A percentile compares a stretch with the other conserved stretches of the same genome.
phyloP scores from a whole-genome alignment of 2,329 filamentous ascomycete species.

The Aschersonia sp. region DNA sequence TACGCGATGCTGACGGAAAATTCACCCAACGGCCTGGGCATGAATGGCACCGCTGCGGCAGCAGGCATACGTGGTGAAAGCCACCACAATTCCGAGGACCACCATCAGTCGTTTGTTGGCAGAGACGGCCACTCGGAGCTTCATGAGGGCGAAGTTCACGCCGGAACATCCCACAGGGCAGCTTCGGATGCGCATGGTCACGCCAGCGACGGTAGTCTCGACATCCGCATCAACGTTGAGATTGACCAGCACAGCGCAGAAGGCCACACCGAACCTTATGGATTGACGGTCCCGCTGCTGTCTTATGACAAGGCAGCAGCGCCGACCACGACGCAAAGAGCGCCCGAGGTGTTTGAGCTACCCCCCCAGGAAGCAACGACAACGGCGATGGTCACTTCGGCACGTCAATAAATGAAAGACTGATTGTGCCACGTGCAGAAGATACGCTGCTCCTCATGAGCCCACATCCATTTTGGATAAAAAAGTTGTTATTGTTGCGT shows the following conservation, averaged over 20 bases:
- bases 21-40: slow-evolving; percentile 37
- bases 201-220: slow-evolving; percentile 47
- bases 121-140: slow-evolving; percentile 58
- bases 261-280: slow-evolving; percentile 70
- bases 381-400: too few relatives aligned
- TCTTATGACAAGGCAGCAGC: slow-evolving; percentile 18
- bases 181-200: slow-evolving; percentile 42
- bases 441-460: too few relatives aligned
- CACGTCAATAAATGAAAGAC: too few relatives aligned
- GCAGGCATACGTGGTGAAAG: slow-evolving; percentile 1
- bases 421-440: too few relatives aligned
- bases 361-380: too few relatives aligned
- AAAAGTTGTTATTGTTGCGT: too few relatives aligned
- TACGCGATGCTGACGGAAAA: slow-evolving; percentile 88
- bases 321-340: slow-evolving; percentile 2
- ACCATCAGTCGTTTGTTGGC: slow-evolving; percentile 18
- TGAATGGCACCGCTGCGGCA: slow-evolving; percentile 11
- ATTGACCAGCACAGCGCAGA: slow-evolving; percentile 68
- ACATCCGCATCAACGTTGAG: slow-evolving; percentile 78
- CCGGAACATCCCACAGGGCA: slow-evolving; percentile 66
- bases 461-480: too few relatives aligned
- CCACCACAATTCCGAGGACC: slow-evolving; percentile 3
- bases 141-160: slow-evolving; percentile 60
- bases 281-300: slow-evolving; percentile 69
- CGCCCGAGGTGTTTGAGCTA: too few relatives aligned